phyloP scores from a whole-genome alignment of 768 basidiomycete species.

The Boletus pseudopeckii region DNA sequence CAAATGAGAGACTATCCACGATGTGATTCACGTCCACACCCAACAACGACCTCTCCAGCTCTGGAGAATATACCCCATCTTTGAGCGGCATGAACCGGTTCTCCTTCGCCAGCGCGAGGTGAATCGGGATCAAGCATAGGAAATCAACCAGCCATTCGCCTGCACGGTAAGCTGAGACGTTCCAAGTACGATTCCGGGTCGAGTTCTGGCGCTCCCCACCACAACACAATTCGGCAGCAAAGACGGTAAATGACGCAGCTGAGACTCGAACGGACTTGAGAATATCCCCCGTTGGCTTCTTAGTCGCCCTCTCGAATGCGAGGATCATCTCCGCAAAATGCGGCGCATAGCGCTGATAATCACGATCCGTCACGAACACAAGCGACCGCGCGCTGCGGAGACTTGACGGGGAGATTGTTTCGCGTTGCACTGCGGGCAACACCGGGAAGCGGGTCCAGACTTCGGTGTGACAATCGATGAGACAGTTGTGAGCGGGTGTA shows the following conservation, averaged over 20 bases:
- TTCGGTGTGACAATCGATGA: slow-evolving; percentile 53
- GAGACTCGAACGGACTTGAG: slow-evolving; percentile 39
- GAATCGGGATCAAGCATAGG: slow-evolving; percentile 61
- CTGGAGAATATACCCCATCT: slow-evolving; percentile 50
- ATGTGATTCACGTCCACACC: slow-evolving; percentile 59
- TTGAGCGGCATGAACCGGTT: slow-evolving; percentile 62
- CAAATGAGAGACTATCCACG: slow-evolving; percentile 52
- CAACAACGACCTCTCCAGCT: slow-evolving; percentile 48
- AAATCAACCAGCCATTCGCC: slow-evolving; percentile 65
- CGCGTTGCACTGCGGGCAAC: slow-evolving; percentile 46
- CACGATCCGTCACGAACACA: slow-evolving; percentile 41
- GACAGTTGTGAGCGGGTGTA: slow-evolving; percentile 41
- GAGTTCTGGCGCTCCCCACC: neutral
- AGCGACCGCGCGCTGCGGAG: slow-evolving; percentile 36
- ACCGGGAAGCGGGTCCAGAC: slow-evolving; percentile 64
- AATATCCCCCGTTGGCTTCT: slow-evolving; percentile 48
- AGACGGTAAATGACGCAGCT: slow-evolving; percentile 28
- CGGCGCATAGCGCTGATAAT: slow-evolving; percentile 33
- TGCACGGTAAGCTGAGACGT: slow-evolving; percentile 39
- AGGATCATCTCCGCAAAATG: slow-evolving; percentile 47
- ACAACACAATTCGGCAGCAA: slow-evolving; percentile 18
- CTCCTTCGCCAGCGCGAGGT: slow-evolving; percentile 55
- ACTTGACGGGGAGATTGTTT: slow-evolving; percentile 37
- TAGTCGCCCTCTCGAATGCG: slow-evolving; percentile 45
- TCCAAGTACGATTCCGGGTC: slow-evolving; percentile 16